phyloP scores from a whole-genome alignment of 352 stramenopile species.

The Saprolegnia diclina region DNA sequence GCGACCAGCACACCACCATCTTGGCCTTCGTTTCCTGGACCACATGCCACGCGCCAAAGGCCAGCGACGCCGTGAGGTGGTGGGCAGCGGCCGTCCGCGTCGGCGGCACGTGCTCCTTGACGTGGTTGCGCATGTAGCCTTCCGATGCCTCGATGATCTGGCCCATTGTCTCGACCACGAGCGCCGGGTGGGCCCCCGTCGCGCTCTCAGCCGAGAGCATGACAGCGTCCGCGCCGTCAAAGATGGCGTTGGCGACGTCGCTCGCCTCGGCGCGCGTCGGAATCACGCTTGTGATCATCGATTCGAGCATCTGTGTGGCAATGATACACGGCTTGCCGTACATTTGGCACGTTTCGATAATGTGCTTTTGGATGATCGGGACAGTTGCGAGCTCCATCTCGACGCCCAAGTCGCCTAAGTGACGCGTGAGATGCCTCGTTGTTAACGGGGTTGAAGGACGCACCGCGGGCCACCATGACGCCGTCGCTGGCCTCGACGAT shows the following conservation, averaged over 20 bases:
- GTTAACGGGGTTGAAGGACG: neutral
- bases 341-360: conserved; percentile 74
- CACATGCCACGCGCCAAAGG: conserved; percentile 19
- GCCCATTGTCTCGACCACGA: conserved; percentile 22
- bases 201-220: conserved; percentile 80
- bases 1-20: conserved; percentile 24
- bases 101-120: neutral
- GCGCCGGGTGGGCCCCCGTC: conserved; percentile 32
- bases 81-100: conserved; percentile 7
- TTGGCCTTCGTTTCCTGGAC: conserved; percentile 4
- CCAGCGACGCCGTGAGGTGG: conserved; percentile 19
- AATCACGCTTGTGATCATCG: conserved; percentile 78
- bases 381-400: conserved; percentile 35
- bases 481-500: conserved; percentile 24
- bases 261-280: conserved; percentile 73
- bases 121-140: neutral
- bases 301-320: conserved; percentile 83
- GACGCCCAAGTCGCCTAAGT: conserved; percentile 20
- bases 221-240: conserved; percentile 74
- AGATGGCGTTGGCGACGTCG: conserved; percentile 77
- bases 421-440: neutral
- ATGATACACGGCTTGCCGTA: conserved; percentile 80
- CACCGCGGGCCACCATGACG: conserved; percentile 20
- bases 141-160: conserved; percentile 20
- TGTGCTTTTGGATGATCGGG: conserved; percentile 83